Evolutionary conservation across 75 land plant species (phyloP).

Genomic region (Pinus taeda): DNA sequence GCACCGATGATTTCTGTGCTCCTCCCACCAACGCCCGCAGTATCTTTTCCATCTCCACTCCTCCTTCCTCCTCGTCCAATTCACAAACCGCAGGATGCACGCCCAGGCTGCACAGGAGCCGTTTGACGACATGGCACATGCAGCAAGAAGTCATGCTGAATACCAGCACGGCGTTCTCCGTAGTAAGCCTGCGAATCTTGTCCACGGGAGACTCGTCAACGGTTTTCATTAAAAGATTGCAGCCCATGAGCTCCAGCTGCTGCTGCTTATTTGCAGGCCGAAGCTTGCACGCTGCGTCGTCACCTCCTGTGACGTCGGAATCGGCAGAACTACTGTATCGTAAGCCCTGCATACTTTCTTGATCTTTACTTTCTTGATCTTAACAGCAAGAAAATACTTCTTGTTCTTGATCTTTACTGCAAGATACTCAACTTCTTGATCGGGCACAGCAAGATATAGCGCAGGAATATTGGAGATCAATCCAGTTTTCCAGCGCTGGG

Average conservation of each 20-base stretch:
- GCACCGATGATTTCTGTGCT: slow-evolving; percentile 12
- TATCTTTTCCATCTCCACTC: slow-evolving; percentile 11
- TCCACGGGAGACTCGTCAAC: slow-evolving; percentile 15
- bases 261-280: no score
- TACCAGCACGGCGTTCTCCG: slow-evolving; percentile 46
- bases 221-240: neutral
- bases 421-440: no score
- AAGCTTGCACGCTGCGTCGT: no score
- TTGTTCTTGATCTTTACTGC: no score
- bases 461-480: no score
- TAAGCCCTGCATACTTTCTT: neutral
- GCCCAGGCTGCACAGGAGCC: slow-evolving; percentile 45
- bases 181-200: slow-evolving; percentile 18
- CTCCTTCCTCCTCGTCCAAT: slow-evolving; percentile 28
- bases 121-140: slow-evolving; percentile 62
- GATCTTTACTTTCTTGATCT: neutral
- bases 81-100: slow-evolving; percentile 54
- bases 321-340: no score
- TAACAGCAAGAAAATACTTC: no score
- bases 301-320: no score
- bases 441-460: no score
- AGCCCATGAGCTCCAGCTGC: neutral
- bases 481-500: no score
- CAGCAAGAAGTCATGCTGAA: slow-evolving; percentile 44
- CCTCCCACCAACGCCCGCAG: slow-evolving; percentile 3